Evolutionary conservation across 2,329 filamentous ascomycete species (phyloP).

Genomic region (Alternaria rosae): DNA sequence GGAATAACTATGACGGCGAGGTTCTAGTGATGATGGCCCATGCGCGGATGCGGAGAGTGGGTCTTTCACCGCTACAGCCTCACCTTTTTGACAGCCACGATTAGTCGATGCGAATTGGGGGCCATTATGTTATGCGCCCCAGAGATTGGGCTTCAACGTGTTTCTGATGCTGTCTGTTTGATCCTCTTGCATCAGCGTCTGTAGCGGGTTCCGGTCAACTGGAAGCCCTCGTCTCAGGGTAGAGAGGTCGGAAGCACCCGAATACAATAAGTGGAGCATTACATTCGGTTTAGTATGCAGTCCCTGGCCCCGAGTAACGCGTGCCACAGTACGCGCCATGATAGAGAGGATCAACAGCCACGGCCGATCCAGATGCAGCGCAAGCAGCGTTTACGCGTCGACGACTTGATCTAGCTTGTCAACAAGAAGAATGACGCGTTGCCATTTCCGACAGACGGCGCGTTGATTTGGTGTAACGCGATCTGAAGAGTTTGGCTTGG

Average conservation of each 20-base stretch:
- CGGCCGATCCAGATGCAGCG: conserved; percentile 26
- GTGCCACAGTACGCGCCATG: conserved; percentile 32
- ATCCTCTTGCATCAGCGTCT: conserved; percentile 23
- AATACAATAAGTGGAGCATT: conserved; percentile 32
- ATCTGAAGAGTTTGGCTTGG: conserved; percentile 23
- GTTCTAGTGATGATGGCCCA: conserved; percentile 27
- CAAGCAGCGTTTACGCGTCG: conserved; percentile 14
- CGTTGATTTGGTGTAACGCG: conserved; percentile 29
- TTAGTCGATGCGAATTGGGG: conserved; percentile 19
- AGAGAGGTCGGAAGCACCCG: conserved; percentile 19
- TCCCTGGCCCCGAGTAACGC: conserved; percentile 26
- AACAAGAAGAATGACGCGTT: conserved; percentile 25
- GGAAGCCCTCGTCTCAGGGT: conserved; percentile 31
- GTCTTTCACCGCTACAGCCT: conserved; percentile 43
- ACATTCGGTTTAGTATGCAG: conserved; percentile 18
- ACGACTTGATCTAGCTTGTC: conserved; percentile 23
- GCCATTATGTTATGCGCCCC: conserved; percentile 26
- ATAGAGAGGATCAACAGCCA: conserved; percentile 34
- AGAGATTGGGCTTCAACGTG: conserved; percentile 40
- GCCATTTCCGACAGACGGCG: conserved; percentile 19
- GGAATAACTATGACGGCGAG: conserved; percentile 22
- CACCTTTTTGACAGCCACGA: conserved; percentile 38
- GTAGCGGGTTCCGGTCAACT: conserved; percentile 35
- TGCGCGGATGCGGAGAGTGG: conserved; percentile 32
- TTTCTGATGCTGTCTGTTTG: conserved; percentile 13